Evolutionary conservation across 2,329 filamentous ascomycete species (phyloP).

Genomic region (Colletotrichum ledebouriae): DNA sequence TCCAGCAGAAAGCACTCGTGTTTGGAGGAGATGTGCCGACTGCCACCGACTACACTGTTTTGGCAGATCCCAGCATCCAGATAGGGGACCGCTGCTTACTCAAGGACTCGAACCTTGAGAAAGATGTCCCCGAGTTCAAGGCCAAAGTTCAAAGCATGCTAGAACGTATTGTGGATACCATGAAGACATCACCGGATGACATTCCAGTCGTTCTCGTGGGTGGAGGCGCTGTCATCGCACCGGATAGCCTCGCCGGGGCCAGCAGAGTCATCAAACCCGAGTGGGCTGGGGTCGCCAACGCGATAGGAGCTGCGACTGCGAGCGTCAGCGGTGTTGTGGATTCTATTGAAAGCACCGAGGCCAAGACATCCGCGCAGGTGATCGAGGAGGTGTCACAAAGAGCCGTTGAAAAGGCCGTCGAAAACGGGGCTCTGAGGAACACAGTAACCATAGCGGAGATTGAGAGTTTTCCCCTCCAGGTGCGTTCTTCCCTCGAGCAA

Average conservation of each 20-base stretch:
- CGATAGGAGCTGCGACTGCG: slow-evolving; percentile 74
- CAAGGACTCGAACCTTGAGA: not conserved
- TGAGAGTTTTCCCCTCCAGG: not conserved
- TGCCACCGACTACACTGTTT: not conserved
- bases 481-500: rapidly evolving
- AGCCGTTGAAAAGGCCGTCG: not conserved
- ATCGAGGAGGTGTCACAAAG: not conserved
- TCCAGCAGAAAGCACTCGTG: not conserved
- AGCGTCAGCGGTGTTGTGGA: slow-evolving; percentile 68
- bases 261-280: slow-evolving; percentile 68
- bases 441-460: slow-evolving; percentile 2
- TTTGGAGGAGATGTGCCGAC: not conserved
- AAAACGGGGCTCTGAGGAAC: not conserved
- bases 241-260: slow-evolving; percentile 66
- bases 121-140: slow-evolving; percentile 1
- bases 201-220: slow-evolving; percentile 73
- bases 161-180: slow-evolving; percentile 51
- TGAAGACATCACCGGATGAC: slow-evolving; percentile 72
- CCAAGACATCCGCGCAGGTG: not conserved
- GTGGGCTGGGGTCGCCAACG: slow-evolving; percentile 73
- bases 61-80: not conserved
- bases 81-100: not conserved
- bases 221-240: slow-evolving; percentile 54
- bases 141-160: slow-evolving; percentile 6
- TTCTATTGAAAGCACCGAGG: slow-evolving; percentile 57